Evolutionary conservation across 768 basidiomycete genomes (phyloP).

Genomic region (Trametes cingulata): DNA sequence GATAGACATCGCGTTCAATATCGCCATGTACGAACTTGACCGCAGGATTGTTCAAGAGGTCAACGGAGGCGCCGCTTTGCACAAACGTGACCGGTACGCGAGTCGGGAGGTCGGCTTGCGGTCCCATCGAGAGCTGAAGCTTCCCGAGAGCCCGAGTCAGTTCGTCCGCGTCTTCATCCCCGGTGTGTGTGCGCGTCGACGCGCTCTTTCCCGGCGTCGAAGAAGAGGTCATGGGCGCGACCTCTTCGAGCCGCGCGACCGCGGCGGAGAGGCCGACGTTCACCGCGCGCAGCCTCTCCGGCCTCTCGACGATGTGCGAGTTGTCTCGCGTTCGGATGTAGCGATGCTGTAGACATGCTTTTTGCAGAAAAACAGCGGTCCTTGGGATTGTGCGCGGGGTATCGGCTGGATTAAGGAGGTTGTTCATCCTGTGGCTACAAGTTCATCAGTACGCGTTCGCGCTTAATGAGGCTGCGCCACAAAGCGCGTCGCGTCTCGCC

Average conservation of each 20-base stretch:
- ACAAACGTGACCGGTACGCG: constrained; percentile 45
- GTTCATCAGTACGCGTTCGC: not conserved
- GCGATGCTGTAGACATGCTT: constrained; percentile 69
- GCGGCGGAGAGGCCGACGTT: constrained; percentile 81
- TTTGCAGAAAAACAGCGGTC: constrained; percentile 54
- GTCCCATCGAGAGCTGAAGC: constrained; percentile 21
- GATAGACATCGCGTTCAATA: constrained; percentile 64
- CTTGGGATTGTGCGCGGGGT: not conserved
- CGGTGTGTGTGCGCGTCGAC: not conserved
- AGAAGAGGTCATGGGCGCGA: not conserved
- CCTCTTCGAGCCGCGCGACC: constrained; percentile 65
- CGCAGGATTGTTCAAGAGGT: constrained; percentile 60
- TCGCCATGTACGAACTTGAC: constrained; percentile 77
- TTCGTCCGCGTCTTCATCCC: constrained; percentile 35
- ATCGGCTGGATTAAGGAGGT: not conserved
- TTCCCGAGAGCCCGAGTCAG: constrained; percentile 46
- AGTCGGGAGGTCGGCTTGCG: not conserved
- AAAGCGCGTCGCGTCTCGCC: constrained; percentile 1
- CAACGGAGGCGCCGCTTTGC: constrained; percentile 52
- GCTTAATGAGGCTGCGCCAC: not conserved
- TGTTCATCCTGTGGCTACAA: not conserved
- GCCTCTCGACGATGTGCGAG: constrained; percentile 84
- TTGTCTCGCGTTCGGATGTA: constrained; percentile 78
- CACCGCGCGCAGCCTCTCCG: constrained; percentile 85
- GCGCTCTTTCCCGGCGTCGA: not conserved